Conservation (phyloP, 1,139 yeast genomes). For the Blastobotrys apis region DNA sequence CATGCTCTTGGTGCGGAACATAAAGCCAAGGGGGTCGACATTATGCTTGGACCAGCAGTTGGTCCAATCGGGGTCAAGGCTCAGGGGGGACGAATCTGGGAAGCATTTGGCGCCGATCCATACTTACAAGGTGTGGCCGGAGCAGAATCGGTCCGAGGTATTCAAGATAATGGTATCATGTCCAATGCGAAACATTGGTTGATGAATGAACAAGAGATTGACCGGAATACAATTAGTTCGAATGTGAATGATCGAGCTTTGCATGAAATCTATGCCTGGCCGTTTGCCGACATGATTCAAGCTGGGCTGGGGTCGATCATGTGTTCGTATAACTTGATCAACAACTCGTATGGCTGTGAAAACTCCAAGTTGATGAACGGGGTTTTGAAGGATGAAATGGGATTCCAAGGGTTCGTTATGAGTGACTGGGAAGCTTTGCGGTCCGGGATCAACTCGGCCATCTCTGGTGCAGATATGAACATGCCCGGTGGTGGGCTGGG, state of each 20-base stretch:
- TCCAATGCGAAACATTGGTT: constrained; percentile 54
- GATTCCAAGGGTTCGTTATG: constrained; percentile 63
- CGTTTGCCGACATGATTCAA: constrained; percentile 58
- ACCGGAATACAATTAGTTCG: constrained; percentile 22
- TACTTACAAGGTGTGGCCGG: constrained; percentile 57
- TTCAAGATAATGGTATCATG: constrained; percentile 56
- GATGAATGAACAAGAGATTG: constrained; percentile 57
- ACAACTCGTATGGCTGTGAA: constrained; percentile 58
- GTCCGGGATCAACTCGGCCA: constrained; percentile 52
- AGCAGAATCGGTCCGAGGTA: constrained; percentile 50
- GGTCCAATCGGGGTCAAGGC: constrained; percentile 66
- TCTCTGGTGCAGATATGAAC: constrained; percentile 61
- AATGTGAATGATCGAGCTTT: constrained; percentile 59
- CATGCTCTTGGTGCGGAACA: constrained; percentile 56
- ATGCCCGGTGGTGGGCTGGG: constrained; percentile 62
- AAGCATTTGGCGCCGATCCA: constrained; percentile 62
- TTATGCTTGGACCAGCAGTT: constrained; percentile 58
- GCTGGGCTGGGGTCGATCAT: constrained; percentile 62
- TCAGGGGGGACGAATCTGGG: constrained; percentile 65
- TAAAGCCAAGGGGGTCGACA: constrained; percentile 53
- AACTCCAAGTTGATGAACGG: constrained; percentile 55
- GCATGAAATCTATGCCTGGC: constrained; percentile 64
- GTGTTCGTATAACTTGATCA: constrained; percentile 59
- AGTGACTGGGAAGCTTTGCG: constrained; percentile 67
- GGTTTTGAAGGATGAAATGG: constrained; percentile 57